Percentiles rank a stretch among this genome's conserved stretches.
Evolutionary conservation across 352 stramenopile genomes (phyloP).

Genomic region (Globisporangium canariense): DNA sequence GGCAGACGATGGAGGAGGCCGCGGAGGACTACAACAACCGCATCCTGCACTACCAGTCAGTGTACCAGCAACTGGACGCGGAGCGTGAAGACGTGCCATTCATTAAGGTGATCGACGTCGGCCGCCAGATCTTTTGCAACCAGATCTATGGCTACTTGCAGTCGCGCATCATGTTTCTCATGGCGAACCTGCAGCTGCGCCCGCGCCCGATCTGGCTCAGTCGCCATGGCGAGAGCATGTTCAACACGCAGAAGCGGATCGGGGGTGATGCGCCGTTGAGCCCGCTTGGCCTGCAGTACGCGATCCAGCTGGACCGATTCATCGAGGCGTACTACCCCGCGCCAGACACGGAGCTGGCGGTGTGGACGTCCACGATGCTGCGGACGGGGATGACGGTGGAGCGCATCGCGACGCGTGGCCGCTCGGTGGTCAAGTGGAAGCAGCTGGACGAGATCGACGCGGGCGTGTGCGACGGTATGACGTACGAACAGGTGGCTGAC

Average conservation of each 20-base stretch:
- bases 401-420: constrained; percentile 54
- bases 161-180: constrained; percentile 92
- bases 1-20: constrained; percentile 67
- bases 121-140: constrained; percentile 81
- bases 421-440: constrained; percentile 84
- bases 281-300: constrained; percentile 91
- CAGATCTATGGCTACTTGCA: constrained; percentile 84
- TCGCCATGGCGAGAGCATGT: constrained; percentile 96
- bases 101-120: constrained; percentile 82
- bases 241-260: constrained; percentile 97
- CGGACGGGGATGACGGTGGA: constrained; percentile 96
- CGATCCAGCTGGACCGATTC: constrained; percentile 91
- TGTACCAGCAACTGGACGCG: constrained; percentile 65
- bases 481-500: constrained; percentile 95
- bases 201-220: constrained; percentile 96
- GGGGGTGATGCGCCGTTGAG: constrained; percentile 94
- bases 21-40: constrained; percentile 71
- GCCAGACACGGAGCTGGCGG: constrained; percentile 65
- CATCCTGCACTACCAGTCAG: constrained; percentile 74
- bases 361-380: constrained; percentile 97
- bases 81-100: constrained; percentile 60
- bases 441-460: constrained; percentile 97
- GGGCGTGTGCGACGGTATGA: constrained; percentile 96
- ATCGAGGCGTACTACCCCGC: constrained; percentile 87
- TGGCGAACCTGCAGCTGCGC: constrained; percentile 94